Percentiles rank a stretch among this genome's conserved stretches.
These are phyloP conservation scores for Helianthus annuus DNA, from an alignment of 129 eudicot genomes.

Conservation along the genomic window DNA sequence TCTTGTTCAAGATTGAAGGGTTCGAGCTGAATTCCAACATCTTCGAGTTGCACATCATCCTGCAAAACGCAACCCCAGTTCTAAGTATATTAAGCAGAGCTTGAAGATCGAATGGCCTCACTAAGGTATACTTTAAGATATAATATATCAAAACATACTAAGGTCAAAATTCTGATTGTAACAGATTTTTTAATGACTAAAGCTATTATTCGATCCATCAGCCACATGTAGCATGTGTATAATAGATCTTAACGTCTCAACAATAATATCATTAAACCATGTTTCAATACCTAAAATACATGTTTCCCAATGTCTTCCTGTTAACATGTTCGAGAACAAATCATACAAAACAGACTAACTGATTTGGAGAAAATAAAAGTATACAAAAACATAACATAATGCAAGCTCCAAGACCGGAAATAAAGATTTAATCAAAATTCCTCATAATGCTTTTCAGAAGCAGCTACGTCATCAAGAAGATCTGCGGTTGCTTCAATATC, in stretches of 20 bases:
- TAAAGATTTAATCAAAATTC: no score
- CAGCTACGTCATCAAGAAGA: no score
- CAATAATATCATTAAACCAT: constrained; percentile 7
- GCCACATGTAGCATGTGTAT: no score
- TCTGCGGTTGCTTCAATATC: no score
- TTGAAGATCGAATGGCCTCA: no score
- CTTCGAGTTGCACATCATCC: constrained; percentile 67
- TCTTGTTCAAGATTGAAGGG: constrained; percentile 85
- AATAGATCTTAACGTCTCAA: constrained; percentile 8
- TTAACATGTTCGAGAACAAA: not conserved
- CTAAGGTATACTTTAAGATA: not conserved
- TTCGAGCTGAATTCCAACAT: constrained; percentile 75
- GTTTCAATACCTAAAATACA: constrained; percentile 18
- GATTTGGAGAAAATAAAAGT: no score
- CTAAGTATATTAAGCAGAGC: constrained; percentile 2
- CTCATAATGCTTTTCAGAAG: no score
- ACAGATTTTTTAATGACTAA: not conserved
- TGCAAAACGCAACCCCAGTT: constrained; percentile 45
- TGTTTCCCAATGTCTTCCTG: not conserved
- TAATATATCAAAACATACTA: constrained; percentile 7
- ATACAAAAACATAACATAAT: no score
- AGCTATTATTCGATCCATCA: not conserved
- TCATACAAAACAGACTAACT: not conserved
- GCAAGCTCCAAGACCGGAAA: no score
- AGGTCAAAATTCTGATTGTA: not conserved